Evolutionary conservation across 2,329 filamentous ascomycete species (phyloP).

Genomic region (Monosporascus sp.): DNA sequence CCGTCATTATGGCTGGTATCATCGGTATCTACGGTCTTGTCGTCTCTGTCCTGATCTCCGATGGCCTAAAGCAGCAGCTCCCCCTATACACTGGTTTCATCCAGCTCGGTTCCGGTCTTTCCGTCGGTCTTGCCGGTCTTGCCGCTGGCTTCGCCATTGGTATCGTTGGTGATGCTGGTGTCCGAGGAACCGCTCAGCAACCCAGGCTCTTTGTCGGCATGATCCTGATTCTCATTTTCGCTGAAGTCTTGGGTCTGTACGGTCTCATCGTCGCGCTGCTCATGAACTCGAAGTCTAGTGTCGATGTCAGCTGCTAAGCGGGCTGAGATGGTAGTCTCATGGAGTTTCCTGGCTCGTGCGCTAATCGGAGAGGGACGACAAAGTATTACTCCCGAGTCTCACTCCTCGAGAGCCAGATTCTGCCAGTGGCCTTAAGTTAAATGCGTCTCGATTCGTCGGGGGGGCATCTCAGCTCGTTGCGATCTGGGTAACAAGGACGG

Average conservation of each 20-base stretch:
- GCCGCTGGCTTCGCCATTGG: slow-evolving; percentile 83
- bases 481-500: slow-evolving; percentile 1
- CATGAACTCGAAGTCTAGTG: slow-evolving; percentile 92
- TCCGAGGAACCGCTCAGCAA: slow-evolving; percentile 79
- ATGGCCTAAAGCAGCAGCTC: slow-evolving; percentile 66
- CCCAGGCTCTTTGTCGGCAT: slow-evolving; percentile 90
- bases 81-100: slow-evolving; percentile 80
- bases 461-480: neutral
- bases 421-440: neutral
- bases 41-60: slow-evolving; percentile 81
- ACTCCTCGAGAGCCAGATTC: neutral
- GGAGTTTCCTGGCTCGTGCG: neutral
- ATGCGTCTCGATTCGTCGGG: neutral
- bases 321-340: neutral
- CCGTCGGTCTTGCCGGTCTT: slow-evolving; percentile 76
- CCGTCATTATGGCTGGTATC: slow-evolving; percentile 99
- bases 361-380: neutral
- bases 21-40: slow-evolving; percentile 97
- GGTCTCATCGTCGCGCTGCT: slow-evolving; percentile 97
- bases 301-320: slow-evolving; percentile 57
- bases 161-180: slow-evolving; percentile 85
- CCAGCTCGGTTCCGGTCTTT: slow-evolving; percentile 76
- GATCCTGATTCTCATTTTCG: slow-evolving; percentile 99
- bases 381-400: neutral
- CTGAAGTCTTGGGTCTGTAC: slow-evolving; percentile 98